Evolutionary conservation across 495 filamentous ascomycete species (phyloP).

Genomic region (Articulospora tetracladia): DNA sequence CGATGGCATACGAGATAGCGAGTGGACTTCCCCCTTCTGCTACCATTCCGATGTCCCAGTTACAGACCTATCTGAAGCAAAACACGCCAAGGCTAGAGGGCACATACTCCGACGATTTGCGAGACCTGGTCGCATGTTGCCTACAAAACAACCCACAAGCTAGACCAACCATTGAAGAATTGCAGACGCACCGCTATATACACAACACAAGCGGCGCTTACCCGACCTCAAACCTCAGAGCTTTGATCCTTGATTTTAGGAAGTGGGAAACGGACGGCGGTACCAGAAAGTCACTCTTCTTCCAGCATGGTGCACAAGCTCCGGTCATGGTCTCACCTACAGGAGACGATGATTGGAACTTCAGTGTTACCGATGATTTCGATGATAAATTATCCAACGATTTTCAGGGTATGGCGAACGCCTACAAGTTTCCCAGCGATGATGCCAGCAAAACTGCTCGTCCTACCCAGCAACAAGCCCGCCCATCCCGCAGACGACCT

Average conservation of each 20-base stretch:
- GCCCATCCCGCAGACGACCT: conserved; percentile 40
- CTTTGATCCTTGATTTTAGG: conserved; percentile 78
- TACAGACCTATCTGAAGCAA: conserved; percentile 59
- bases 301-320: conserved; percentile 65
- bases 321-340: conserved; percentile 34
- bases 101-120: conserved; percentile 69
- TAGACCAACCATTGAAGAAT: conserved; percentile 66
- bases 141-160: conserved; percentile 69
- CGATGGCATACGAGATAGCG: conserved; percentile 87
- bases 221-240: conserved; percentile 62
- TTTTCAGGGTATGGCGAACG: conserved; percentile 45
- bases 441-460: conserved; percentile 37
- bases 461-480: conserved; percentile 33
- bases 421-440: conserved; percentile 30
- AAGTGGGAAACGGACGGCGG: conserved; percentile 84
- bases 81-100: conserved; percentile 68
- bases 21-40: conserved; percentile 78
- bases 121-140: conserved; percentile 74
- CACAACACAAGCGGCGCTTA: conserved; percentile 59
- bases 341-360: conserved; percentile 79
- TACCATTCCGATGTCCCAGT: conserved; percentile 43
- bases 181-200: conserved; percentile 63
- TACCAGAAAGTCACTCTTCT: conserved; percentile 77
- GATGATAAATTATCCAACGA: conserved; percentile 45
- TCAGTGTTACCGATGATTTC: conserved; percentile 70